Evolutionary conservation across 164 flowering plant genomes (phyloP).

Genomic region (Litsea cubeba): DNA sequence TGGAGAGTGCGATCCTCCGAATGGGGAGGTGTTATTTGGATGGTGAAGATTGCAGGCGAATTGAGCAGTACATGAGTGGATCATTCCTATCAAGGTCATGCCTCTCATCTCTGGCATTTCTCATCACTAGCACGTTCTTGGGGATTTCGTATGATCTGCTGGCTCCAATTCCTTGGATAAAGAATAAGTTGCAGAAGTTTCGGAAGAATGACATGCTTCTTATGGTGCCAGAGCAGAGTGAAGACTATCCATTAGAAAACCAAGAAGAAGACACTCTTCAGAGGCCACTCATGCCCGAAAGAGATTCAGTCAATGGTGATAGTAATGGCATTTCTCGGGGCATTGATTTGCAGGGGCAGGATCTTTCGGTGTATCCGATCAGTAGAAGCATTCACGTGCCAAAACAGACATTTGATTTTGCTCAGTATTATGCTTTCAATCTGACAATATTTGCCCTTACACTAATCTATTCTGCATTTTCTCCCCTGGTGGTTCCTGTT

Average conservation of each 20-base stretch:
- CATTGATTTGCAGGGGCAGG: slow-evolving; percentile 58
- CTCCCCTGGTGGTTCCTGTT: slow-evolving; percentile 93
- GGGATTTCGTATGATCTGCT: slow-evolving; percentile 92
- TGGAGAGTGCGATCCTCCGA: slow-evolving; percentile 64
- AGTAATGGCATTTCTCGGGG: slow-evolving; percentile 20
- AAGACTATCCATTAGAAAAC: slow-evolving; percentile 63
- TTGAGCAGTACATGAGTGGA: slow-evolving; percentile 93
- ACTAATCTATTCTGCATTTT: slow-evolving; percentile 79
- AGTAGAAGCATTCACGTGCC: slow-evolving; percentile 79
- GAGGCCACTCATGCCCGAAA: slow-evolving; percentile 64
- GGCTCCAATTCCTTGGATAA: slow-evolving; percentile 99
- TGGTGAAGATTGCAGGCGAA: slow-evolving; percentile 96
- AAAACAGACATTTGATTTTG: slow-evolving; percentile 93
- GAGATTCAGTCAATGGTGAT: slow-evolving; percentile 21
- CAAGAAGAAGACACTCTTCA: slow-evolving; percentile 46
- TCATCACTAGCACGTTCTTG: slow-evolving; percentile 87
- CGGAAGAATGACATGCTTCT: slow-evolving; percentile 96
- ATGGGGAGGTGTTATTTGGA: slow-evolving; percentile 99
- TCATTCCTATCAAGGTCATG: slow-evolving; percentile 91
- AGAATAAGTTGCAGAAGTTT: slow-evolving; percentile 72
- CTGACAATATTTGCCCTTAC: slow-evolving; percentile 95
- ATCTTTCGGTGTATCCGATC: slow-evolving; percentile 75
- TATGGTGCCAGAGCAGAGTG: slow-evolving; percentile 91
- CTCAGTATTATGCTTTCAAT: slow-evolving; percentile 96
- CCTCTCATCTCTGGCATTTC: slow-evolving; percentile 90